phyloP scores from a whole-genome alignment of 2,329 filamentous ascomycete genomes.

The Colletotrichum phormii region DNA sequence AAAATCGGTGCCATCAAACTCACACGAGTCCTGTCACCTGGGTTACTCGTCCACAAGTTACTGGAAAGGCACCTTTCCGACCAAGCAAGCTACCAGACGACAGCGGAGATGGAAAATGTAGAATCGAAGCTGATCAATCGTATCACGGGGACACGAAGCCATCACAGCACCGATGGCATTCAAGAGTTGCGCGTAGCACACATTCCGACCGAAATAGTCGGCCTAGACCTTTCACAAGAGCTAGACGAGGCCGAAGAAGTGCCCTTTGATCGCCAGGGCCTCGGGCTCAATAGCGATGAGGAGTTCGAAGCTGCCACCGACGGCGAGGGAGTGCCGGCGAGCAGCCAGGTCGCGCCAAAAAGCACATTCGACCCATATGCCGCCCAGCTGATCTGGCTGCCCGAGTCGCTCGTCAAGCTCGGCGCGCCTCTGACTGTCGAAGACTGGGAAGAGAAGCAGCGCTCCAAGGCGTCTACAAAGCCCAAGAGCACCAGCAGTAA shows the following conservation, averaged over 20 bases:
- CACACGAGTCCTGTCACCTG: slow-evolving; percentile 81
- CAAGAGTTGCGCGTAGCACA: slow-evolving; percentile 85
- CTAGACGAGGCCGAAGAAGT: slow-evolving; percentile 66
- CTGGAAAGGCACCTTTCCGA: slow-evolving; percentile 49
- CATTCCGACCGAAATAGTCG: slow-evolving; percentile 80
- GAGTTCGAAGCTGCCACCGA: slow-evolving; percentile 62
- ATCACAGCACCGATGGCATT: slow-evolving; percentile 79
- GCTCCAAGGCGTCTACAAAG: slow-evolving; percentile 44
- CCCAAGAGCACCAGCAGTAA: neutral
- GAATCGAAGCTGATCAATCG: slow-evolving; percentile 69
- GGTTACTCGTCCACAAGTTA: slow-evolving; percentile 75
- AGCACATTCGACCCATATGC: slow-evolving; percentile 73
- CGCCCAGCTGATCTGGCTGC: slow-evolving; percentile 61
- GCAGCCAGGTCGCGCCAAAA: slow-evolving; percentile 37
- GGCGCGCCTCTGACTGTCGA: slow-evolving; percentile 37
- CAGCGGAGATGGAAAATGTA: slow-evolving; percentile 49
- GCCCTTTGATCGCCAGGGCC: slow-evolving; percentile 60
- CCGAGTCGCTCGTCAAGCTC: slow-evolving; percentile 46
- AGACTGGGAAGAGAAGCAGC: slow-evolving; percentile 43
- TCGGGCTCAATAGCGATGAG: slow-evolving; percentile 75
- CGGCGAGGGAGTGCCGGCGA: slow-evolving; percentile 38
- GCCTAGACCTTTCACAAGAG: slow-evolving; percentile 80
- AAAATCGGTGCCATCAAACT: slow-evolving; percentile 86
- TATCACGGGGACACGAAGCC: slow-evolving; percentile 75
- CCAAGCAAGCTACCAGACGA: slow-evolving; percentile 36